These are phyloP conservation scores for Microbotryum silenes-acaulis DNA, from an alignment of 1,284 basidiomycete genomes.

Conservation along the genomic window DNA sequence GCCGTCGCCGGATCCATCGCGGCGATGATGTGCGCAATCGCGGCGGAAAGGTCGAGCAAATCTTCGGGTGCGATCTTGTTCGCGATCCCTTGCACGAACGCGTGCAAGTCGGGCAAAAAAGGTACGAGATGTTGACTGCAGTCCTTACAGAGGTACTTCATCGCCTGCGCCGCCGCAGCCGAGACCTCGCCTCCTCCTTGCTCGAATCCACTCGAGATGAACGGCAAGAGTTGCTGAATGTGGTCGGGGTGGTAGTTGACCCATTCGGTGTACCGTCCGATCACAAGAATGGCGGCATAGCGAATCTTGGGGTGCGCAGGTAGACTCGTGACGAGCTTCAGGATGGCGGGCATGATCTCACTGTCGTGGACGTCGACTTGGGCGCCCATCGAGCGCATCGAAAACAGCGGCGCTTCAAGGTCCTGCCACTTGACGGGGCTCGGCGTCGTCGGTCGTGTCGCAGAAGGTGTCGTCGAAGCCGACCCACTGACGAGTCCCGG, in stretches of 20 bases:
- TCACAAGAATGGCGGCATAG: conserved; percentile 90
- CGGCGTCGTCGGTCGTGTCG: not conserved
- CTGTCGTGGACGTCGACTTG: conserved; percentile 79
- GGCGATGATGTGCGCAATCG: conserved; percentile 88
- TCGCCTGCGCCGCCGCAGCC: conserved; percentile 88
- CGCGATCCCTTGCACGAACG: conserved; percentile 73
- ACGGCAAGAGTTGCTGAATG: conserved; percentile 76
- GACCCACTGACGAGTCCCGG: not conserved
- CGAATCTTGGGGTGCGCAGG: conserved; percentile 85
- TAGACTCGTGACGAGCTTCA: conserved; percentile 85
- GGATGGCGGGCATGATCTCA: conserved; percentile 82
- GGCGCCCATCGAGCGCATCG: conserved; percentile 96
- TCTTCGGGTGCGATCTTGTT: conserved; percentile 76
- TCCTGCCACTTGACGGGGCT: conserved; percentile 67
- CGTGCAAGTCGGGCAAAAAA: conserved; percentile 83
- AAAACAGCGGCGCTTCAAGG: conserved; percentile 94
- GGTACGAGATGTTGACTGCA: conserved; percentile 81
- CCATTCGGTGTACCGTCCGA: conserved; percentile 96
- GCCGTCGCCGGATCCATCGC: conserved; percentile 75
- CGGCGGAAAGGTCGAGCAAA: conserved; percentile 83
- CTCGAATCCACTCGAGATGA: conserved; percentile 86
- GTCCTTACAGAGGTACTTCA: conserved; percentile 96
- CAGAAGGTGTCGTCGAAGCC: conserved; percentile 3
- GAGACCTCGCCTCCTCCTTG: conserved; percentile 57
- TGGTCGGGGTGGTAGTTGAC: conserved; percentile 82